Evolutionary conservation across 2,329 filamentous ascomycete species (phyloP).

Genomic region (Taxawa tesnikishii): DNA sequence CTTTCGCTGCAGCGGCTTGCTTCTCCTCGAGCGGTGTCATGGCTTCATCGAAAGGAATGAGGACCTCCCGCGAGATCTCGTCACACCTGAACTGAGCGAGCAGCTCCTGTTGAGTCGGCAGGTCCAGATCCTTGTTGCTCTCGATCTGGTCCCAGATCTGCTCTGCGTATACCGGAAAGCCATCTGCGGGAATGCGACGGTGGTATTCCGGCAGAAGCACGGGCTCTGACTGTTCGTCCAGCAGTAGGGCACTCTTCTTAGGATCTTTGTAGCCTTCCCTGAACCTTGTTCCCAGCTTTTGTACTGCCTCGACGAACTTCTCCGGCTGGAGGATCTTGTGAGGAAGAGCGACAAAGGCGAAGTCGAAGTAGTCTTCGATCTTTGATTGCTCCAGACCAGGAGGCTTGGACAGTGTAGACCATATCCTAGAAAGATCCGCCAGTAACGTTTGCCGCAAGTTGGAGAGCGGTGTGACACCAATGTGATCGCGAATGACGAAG

Average conservation of each 20-base stretch:
- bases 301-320: slow-evolving; percentile 71
- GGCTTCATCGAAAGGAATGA: slow-evolving; percentile 69
- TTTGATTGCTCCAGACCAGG: slow-evolving; percentile 73
- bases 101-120: slow-evolving; percentile 93
- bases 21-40: slow-evolving; percentile 76
- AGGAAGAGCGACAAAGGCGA: slow-evolving; percentile 87
- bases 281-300: slow-evolving; percentile 70
- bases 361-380: slow-evolving; percentile 98
- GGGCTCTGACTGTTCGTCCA: slow-evolving; percentile 62
- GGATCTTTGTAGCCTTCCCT: slow-evolving; percentile 64
- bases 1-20: slow-evolving; percentile 60
- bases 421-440: slow-evolving; percentile 83
- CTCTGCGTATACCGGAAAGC: slow-evolving; percentile 87
- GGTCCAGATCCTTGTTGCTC: slow-evolving; percentile 93
- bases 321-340: slow-evolving; percentile 96
- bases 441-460: slow-evolving; percentile 86
- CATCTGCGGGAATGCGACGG: slow-evolving; percentile 87
- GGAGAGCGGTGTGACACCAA: slow-evolving; percentile 78
- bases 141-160: slow-evolving; percentile 98
- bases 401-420: slow-evolving; percentile 86
- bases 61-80: slow-evolving; percentile 84
- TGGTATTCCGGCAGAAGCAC: slow-evolving; percentile 93
- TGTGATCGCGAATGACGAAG: slow-evolving; percentile 96
- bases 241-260: slow-evolving; percentile 45
- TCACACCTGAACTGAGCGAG: slow-evolving; percentile 96